Evolutionary conservation across 495 filamentous ascomycete species (phyloP).

Genomic region (Aspergillus nanangensis): DNA sequence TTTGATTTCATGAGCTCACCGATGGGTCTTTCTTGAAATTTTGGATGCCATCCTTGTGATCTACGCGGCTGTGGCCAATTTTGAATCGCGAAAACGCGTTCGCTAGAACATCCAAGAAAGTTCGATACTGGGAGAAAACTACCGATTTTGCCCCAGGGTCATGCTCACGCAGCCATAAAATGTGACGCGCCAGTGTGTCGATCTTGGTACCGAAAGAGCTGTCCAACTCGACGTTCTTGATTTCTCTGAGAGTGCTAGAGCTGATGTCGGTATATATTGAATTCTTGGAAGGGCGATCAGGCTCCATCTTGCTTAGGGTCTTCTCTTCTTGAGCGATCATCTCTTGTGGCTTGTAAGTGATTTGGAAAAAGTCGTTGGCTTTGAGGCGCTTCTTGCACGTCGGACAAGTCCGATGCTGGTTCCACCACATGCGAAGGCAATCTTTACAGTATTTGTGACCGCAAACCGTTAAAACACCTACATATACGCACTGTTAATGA

Average conservation of each 20-base stretch:
- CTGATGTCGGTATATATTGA: slow-evolving; percentile 77
- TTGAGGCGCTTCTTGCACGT: slow-evolving; percentile 68
- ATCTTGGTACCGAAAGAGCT: slow-evolving; percentile 85
- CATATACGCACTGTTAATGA: not conserved
- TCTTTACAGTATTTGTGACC: slow-evolving; percentile 88
- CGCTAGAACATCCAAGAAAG: slow-evolving; percentile 72
- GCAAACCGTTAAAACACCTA: slow-evolving; percentile 74
- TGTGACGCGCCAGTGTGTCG: slow-evolving; percentile 73
- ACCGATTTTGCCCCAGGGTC: slow-evolving; percentile 89
- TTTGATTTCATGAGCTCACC: slow-evolving; percentile 20
- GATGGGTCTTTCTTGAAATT: slow-evolving; percentile 71
- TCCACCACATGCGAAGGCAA: slow-evolving; percentile 76
- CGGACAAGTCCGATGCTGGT: slow-evolving; percentile 60
- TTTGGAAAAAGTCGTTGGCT: slow-evolving; percentile 66
- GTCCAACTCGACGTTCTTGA: slow-evolving; percentile 74
- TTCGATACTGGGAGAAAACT: slow-evolving; percentile 82
- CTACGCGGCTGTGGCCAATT: slow-evolving; percentile 68
- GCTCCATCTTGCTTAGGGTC: slow-evolving; percentile 20
- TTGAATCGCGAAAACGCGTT: slow-evolving; percentile 60
- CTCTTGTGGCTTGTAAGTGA: slow-evolving; percentile 75
- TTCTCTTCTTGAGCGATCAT: slow-evolving; percentile 66
- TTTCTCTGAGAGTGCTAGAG: slow-evolving; percentile 65
- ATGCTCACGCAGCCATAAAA: slow-evolving; percentile 76
- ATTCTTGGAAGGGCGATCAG: slow-evolving; percentile 27
- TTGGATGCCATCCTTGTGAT: slow-evolving; percentile 57